Conservation (phyloP, 345 rosid genomes). For the Eucalyptus tenuipes region DNA sequence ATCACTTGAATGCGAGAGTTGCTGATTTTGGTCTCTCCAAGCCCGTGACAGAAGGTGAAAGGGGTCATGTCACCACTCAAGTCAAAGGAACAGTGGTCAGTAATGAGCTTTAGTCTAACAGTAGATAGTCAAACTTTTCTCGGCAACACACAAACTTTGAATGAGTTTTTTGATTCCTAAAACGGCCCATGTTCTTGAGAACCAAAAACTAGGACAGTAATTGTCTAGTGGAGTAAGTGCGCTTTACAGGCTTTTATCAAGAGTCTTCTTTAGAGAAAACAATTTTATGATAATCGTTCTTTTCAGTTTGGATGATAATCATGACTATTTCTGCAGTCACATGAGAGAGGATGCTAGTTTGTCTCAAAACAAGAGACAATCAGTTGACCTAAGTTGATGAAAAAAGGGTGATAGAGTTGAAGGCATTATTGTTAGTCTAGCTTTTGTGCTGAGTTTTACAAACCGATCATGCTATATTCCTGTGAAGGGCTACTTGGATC, state of each 20-base stretch:
- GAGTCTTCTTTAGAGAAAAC: not conserved
- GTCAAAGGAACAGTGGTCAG: conserved; percentile 98
- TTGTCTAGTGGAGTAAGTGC: not conserved
- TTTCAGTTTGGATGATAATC: not conserved
- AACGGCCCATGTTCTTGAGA: not conserved
- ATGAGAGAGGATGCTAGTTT: not conserved
- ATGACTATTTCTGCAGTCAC: not conserved
- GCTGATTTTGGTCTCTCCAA: conserved; percentile 94
- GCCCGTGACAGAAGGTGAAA: conserved; percentile 44
- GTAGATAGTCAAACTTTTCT: not conserved
- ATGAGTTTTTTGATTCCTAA: not conserved
- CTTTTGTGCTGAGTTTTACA: not conserved
- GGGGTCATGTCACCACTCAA: conserved; percentile 75
- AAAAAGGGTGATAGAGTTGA: not conserved
- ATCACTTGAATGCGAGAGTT: conserved; percentile 69
- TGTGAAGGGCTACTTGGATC: conserved; percentile 77
- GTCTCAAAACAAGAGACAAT: not conserved
- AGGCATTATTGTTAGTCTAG: not conserved
- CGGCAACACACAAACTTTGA: not conserved
- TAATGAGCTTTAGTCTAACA: not conserved
- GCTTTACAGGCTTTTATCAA: not conserved
- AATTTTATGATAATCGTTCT: not conserved
- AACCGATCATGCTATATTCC: not conserved
- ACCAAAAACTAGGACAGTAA: not conserved
- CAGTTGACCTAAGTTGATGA: not conserved